Evolutionary conservation across 2,329 filamentous ascomycete species (phyloP).

Genomic region (Raffaelea albimanens): DNA sequence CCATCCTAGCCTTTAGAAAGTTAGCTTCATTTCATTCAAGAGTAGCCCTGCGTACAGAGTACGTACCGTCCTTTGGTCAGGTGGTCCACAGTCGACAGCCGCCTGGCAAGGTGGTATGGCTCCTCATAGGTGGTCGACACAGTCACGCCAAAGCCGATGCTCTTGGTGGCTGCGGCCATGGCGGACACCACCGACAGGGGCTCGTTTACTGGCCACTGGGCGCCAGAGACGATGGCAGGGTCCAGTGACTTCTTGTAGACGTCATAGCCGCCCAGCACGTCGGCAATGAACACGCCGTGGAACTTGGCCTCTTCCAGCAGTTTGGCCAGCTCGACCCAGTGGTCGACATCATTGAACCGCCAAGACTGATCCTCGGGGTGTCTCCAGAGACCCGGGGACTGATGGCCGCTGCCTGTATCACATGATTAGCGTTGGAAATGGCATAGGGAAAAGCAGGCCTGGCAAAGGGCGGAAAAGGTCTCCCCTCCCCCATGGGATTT

Average conservation of each 20-base stretch:
- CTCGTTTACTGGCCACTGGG: slow-evolving; percentile 65
- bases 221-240: slow-evolving; percentile 50
- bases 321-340: slow-evolving; percentile 53
- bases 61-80: slow-evolving; percentile 9
- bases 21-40: slow-evolving; percentile 14
- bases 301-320: slow-evolving; percentile 52
- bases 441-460: no score
- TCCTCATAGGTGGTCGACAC: slow-evolving; percentile 12
- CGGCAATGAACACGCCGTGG: slow-evolving; percentile 33
- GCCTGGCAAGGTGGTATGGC: slow-evolving; percentile 11
- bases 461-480: no score
- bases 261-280: slow-evolving; percentile 51
- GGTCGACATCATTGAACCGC: slow-evolving; percentile 49
- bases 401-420: neutral
- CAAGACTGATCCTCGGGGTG: slow-evolving; percentile 57
- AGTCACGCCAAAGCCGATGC: slow-evolving; percentile 13
- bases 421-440: no score
- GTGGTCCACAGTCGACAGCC: slow-evolving; percentile 12
- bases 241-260: slow-evolving; percentile 54
- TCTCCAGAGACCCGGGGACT: slow-evolving; percentile 34
- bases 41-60: slow-evolving; percentile 2
- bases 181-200: slow-evolving; percentile 39
- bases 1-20: slow-evolving; percentile 27
- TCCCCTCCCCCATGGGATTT: no score
- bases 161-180: slow-evolving; percentile 13